Evolutionary conservation across 2,329 filamentous ascomycete species (phyloP), one percentile per base, ranked within the genome.

Genomic region (Phaeosphaeria sp.): DNA sequence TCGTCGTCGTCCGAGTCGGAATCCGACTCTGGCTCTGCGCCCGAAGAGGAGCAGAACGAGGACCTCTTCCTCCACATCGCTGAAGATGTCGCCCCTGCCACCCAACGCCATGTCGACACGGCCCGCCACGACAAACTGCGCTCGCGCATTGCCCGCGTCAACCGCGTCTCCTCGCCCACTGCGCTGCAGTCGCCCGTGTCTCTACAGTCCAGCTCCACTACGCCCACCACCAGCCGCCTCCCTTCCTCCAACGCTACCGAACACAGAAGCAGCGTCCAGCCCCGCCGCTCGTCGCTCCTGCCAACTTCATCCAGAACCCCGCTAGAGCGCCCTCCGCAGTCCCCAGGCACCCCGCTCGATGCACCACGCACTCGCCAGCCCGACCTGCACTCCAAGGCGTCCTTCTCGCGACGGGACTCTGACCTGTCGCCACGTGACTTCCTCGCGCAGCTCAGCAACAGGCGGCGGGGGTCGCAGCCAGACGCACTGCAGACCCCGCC

Each of bases 51-150:
- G 45, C 66, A 68, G 33, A 58, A 56, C 43, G 78, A 79, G 61
- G 78, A 80, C 60, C 67, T 80, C 25, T 80, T 80, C 58, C 63
- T 80, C 48, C 74, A 79, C 58, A 75, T 80, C 54, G 78, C 78
- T 47, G 74, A 74, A 48, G 76, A 78, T 60, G 73, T 52, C 48
- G 69, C 72, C 25, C 67, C 72, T 22, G 66, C 72, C 18, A 67
- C 59, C 36, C 71, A 65, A 51, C 62, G 66, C 24, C 58, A 64
- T 7, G 75, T 76, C 40, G 57, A 64, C 24, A 53, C 65, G n/a
- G 57, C 67, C 33, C 70, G 73, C 15, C 56, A 68, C 7, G 74
- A 77, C 55, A 61, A 72, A 53, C 59, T 72, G 61, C 65, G 72
- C 69, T 77, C 76, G n/a, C 74, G 76, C 59, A 74, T 78, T 48